Evolutionary conservation across 495 filamentous ascomycete species (phyloP), one percentile per base, ranked within the genome.

Genomic region (Bombardia bombarda): DNA sequence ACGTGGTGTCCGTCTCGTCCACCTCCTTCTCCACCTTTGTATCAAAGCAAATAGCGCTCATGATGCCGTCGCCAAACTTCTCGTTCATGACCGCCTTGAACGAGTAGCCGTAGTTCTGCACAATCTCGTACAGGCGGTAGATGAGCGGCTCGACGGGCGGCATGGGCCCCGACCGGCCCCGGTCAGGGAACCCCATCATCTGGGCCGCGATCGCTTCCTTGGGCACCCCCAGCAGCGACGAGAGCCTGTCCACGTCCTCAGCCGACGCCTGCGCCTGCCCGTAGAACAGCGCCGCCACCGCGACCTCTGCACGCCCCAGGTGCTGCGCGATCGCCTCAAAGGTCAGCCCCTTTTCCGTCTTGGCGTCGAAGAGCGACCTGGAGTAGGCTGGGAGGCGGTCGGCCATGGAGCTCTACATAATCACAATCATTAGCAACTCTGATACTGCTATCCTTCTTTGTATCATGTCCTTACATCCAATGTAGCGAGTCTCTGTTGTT

Each of bases 31-130:
- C 87, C 12, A 98, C 86, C 64, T 88, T 90, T 1, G 89, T 93
- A 30, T 79, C 82, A 58, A 98, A 98, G 6, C 82, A 77, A 59
- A 98, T 95, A 0, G 90, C 92, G 57, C 87, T 94, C 92, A 98
- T 96, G 55, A 98, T 98, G 0, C 92, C 92, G 65, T 98, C 92
- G 0, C 92, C 92, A 67, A 98, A 96, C 71, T 95, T 98, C 77
- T 98, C 92, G 58, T 98, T 98, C 62, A 98, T 61, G 7, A 98
- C 73, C 6, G 88, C 90, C 75, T 97, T 97, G 65, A 92, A 96
- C 18, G 92, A 86, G 63, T 93, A 92, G 5, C 92, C 92, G 58
- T 97, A 98, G 59, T 94, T 98, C 76, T 96, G 90, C 55, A 98
- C 84, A 61, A 97, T 87, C 73, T 98, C 92, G 64, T 87, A 98